Evolutionary conservation across 2,329 filamentous ascomycete genomes (phyloP), one percentile per base, ranked within the genome.

Genomic region (Ophiocordyceps camponoti-rufipedis): DNA sequence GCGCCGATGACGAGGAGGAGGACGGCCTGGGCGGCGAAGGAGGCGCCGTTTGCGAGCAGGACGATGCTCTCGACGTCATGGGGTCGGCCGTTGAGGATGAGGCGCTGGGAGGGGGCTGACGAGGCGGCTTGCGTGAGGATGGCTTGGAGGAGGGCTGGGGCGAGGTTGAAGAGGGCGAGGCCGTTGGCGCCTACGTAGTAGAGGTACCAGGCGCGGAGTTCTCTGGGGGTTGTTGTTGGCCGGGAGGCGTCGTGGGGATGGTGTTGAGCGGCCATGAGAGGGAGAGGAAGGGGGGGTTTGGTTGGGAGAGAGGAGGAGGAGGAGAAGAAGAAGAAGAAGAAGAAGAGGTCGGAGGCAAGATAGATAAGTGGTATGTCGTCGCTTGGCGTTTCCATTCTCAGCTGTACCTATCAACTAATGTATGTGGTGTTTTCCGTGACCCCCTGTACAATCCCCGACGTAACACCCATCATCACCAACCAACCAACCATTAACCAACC

Each of bases 111-210:
- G 43, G 73, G 68, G 3, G 64, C 64, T 14, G 5, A 9, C 11
- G 31, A 14, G 8, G 72, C 75, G 0, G 78, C 76, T 56, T 79
- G 72, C 44, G 67, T 71, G 28, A 82, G 62, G 9, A 82, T 59
- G 52, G 80, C 80, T 53, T 82, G 78, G 47, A 80, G 79, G 16
- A 74, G 72, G 2, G 75, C 78, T 1, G 75, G 75, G 3, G 69
- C 76, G 55, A 79, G 80, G 55, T 78, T 80, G 69, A 79, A 80
- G 44, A 72, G 63, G 9, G 69, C 69, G 49, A 69, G 68, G 6
- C 78, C 78, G 56, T 82, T 82, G 55, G 79, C 74, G 42, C 78
- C 78, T 44, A 81, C 70, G 55, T 82, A 82, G 58, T 81, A 81
- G 32, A 51, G 48, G 45, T 61, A 60, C 54, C 54, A 58, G 3